Base-by-base conservation (phyloP, 257 asterid species). In the Nicotiana knightiana region DNA sequence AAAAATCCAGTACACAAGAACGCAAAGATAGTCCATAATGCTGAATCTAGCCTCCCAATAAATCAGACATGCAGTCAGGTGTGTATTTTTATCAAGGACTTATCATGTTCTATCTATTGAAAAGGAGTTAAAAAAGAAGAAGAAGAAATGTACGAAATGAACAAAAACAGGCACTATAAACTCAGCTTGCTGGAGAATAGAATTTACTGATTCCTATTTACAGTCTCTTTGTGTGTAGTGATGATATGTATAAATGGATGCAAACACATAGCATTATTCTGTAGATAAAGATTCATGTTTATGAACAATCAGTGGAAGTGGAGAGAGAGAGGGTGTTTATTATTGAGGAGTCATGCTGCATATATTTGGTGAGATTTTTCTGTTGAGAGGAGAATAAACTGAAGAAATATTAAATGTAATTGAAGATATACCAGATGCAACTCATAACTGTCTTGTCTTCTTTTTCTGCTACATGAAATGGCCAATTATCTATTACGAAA, bases 61-160 rank as follows among this genome's bases (percentile, higher is more conserved):
- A 80, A 86, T 77, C 82, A 80, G 65, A 76, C 82, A 33, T 76
- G 92, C 35, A 83, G 82, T 83, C 89, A 88, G 98, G 98, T 95
- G 86, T 80, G 90, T 83, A 53, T 80, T 75, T 51, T 51, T 75
- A 79, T 79, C 26, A 26, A 13, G 32, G 24, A 79, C 18, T 39
- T 15, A 1, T 15, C 62, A 73, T 48, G 35, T 73, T 73, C 79
- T 24, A 26, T 73, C 63, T 26, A 73, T 26, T 48, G 79, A 73
- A 73, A 53, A 48, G 46, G 63, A 73, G 79, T 21, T 21, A 21
- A 21, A 26, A 58, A 43, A 46, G 24, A 53, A 12, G 11, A 37
- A 37, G 33, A 30, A 30, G 21, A 11, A 39, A 13, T 1, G 79
- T 26, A 15, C 8, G 2, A 73, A 73, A 48, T 48, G 62, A 28